Evolutionary conservation across 108 stramenopile genomes (phyloP), one percentile per base, ranked within the genome.

Genomic region (Nitzschia sp.): DNA sequence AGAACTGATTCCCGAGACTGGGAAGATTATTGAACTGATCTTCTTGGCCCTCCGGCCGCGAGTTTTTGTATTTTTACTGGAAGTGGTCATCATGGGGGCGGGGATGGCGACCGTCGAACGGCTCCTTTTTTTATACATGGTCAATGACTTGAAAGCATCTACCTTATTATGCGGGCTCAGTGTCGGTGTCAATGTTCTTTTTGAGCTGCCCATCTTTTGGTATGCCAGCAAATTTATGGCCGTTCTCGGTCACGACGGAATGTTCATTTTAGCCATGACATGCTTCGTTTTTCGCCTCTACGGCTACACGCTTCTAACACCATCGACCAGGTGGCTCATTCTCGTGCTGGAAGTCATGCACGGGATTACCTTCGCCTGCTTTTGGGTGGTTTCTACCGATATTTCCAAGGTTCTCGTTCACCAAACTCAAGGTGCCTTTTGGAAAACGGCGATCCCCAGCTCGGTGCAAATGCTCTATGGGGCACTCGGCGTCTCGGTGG

Each of bases 101-200:
- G 81, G 59, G 1, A 78, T 82, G 77, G 72, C 81, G 26, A 73
- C 72, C 1, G 77, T 78, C 17, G 81, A 82, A 56, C 50, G 81
- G 3, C 50, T 78, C 3, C 61, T 78, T 1, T 78, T 78, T 62
- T 48, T 78, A 5, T 78, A 78, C 27, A 27, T 78, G 58, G 54
- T 73, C 30, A 73, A 78, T 53, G 81, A 82, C 59, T 36, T 82
- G 19, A 0, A 76, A 27, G 45, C 81, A n/a, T 58, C 56, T 23
- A 80, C 72, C 1, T 29, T 73, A 21, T 61, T 78, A 16, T 78
- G 77, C 48, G 77, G 77, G 0, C 36, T 73, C 16, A 73, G 68
- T 48, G 77, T 78, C 1, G 72, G 67, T 38, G 68, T 78, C 8
- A 73, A 68, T 26, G 77, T 78, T 2, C 25, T 78, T 27, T 73